A percentile compares a stretch with the other conserved stretches of the same genome.
These are phyloP conservation scores for Pseudogymnoascus sp. DNA, from an alignment of 2,329 filamentous ascomycete genomes.

Conservation along the genomic window DNA sequence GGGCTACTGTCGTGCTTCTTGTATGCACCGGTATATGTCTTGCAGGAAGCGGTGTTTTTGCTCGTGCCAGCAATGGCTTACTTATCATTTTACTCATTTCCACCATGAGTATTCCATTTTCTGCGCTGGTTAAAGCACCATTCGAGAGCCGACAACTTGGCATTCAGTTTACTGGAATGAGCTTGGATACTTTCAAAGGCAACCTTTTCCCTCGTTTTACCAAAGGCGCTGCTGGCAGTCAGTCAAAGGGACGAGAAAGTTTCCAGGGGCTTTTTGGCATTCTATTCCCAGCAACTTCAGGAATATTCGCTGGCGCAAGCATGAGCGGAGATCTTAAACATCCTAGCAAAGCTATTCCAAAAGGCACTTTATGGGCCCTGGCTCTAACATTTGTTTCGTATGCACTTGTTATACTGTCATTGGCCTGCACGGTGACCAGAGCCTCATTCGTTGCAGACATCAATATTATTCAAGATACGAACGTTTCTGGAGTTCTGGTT, in stretches of 20 bases:
- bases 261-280: slow-evolving; percentile 82
- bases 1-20: slow-evolving; percentile 62
- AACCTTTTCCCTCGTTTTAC: slow-evolving; percentile 65
- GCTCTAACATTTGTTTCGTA: slow-evolving; percentile 69
- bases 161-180: slow-evolving; percentile 72
- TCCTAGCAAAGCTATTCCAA: slow-evolving; percentile 75
- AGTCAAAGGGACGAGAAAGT: slow-evolving; percentile 54
- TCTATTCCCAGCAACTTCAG: slow-evolving; percentile 59
- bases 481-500: slow-evolving; percentile 63
- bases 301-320: slow-evolving; percentile 64
- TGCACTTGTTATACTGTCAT: slow-evolving; percentile 64
- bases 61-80: slow-evolving; percentile 69
- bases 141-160: slow-evolving; percentile 54
- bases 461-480: slow-evolving; percentile 76
- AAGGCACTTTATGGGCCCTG: slow-evolving; percentile 73
- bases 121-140: slow-evolving; percentile 58
- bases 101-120: slow-evolving; percentile 74
- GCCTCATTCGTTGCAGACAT: slow-evolving; percentile 63
- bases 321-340: slow-evolving; percentile 83
- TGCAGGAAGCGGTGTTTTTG: slow-evolving; percentile 70
- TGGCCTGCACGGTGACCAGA: slow-evolving; percentile 68
- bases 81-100: slow-evolving; percentile 62
- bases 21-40: slow-evolving; percentile 68
- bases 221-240: slow-evolving; percentile 51
- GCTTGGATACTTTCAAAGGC: slow-evolving; percentile 56